phyloP scores from a whole-genome alignment of 1,139 yeast species.

The Saccharomyces hybrid region DNA sequence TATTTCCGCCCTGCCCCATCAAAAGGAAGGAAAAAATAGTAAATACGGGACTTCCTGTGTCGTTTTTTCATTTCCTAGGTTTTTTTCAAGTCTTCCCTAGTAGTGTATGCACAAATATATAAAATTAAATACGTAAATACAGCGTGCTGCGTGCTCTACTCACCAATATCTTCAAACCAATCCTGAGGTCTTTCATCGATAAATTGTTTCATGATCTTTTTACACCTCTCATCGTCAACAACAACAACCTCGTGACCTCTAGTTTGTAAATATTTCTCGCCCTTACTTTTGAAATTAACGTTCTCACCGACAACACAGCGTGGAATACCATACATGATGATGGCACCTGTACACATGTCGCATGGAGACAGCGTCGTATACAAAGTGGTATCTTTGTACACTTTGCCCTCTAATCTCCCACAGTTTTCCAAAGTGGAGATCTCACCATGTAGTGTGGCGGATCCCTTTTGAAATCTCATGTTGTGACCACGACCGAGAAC shows the following conservation, averaged over 20 bases:
- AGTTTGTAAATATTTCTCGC: constrained; percentile 58
- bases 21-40: background rate
- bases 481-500: constrained; percentile 85
- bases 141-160: constrained; percentile 21
- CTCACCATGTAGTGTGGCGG: constrained; percentile 86
- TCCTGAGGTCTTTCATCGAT: constrained; percentile 69
- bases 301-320: constrained; percentile 88
- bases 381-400: constrained; percentile 67
- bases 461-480: constrained; percentile 70
- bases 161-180: constrained; percentile 91
- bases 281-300: constrained; percentile 64
- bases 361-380: constrained; percentile 92
- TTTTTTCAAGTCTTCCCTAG: background rate
- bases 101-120: background rate
- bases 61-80: background rate
- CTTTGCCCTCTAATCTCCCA: constrained; percentile 67
- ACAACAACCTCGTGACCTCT: constrained; percentile 74
- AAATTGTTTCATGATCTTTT: constrained; percentile 64
- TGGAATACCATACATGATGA: constrained; percentile 75
- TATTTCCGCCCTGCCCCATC: too few relatives aligned
- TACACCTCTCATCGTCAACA: constrained; percentile 59
- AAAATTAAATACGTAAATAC: background rate
- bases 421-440: constrained; percentile 83
- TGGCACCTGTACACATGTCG: constrained; percentile 92
- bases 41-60: background rate